Base-by-base conservation (phyloP, 1,284 basidiomycete genomes). In the Austroboletus niveus region DNA sequence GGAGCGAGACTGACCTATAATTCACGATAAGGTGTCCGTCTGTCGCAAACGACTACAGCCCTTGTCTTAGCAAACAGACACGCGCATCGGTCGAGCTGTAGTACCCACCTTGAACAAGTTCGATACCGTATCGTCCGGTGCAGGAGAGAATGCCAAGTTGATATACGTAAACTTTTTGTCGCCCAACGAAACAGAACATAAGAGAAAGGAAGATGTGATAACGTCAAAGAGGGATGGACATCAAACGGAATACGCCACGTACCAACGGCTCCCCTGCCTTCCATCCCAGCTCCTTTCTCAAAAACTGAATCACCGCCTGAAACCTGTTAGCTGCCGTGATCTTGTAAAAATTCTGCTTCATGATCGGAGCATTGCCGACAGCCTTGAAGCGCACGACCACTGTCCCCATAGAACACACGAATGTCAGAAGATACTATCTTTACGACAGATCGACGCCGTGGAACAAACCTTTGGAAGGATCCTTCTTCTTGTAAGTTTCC, bases 271-370 rank as follows among this genome's bases (percentile, higher is more conserved):
- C 96, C 1, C 85, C 82, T 9, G 85, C 75, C 69, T 94, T 95
- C 85, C 90, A 92, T 9, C 87, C 89, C 42, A 98, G 72, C 68
- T 98, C 94, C 63, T 88, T 94, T 51, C 95, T 75, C 69, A 98
- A 68, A 67, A 98, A 98, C 60, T 93, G 87, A 45, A 97, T 95
- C 50, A 98, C 96, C 1, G 94, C 91, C 67, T 97, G 94, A 66
- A 98, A 99, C 49, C 89, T 81, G 70, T 98, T 96, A 44, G 89
- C 89, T 5, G 94, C 91, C 0, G 94, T 95, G 60, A 98, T 96
- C 76, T 96, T 96, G 82, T 94, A 98, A 67, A 96, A 91, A 73
- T 98, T 98, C 75, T 96, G 91, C 74, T 91, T 96, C 94, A 98
- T 97, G 63, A 98, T 95, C 1, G 96, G 96, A 0, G 95, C 95